phyloP scores from a whole-genome alignment of 140 eudicot species.

The Senecio squalidus region DNA sequence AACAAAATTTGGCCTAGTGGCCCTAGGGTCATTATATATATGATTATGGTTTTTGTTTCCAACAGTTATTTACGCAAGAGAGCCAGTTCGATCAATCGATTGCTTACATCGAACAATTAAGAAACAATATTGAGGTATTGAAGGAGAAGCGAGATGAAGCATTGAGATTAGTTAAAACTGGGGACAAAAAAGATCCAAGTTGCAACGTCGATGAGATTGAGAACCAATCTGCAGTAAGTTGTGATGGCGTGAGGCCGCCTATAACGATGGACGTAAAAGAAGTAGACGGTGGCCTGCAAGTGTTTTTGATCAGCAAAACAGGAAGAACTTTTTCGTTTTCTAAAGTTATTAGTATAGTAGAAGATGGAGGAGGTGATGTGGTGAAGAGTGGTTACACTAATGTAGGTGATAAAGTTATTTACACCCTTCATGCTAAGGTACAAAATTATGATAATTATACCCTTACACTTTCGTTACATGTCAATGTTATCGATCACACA shows the following conservation, averaged over 20 bases:
- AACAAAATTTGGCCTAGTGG: too few relatives aligned
- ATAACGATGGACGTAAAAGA: constrained; percentile 29
- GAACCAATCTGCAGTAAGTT: too few relatives aligned
- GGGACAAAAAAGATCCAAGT: not conserved
- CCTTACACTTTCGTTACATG: not conserved
- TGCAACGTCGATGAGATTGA: not conserved
- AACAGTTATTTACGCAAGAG: constrained; percentile 14
- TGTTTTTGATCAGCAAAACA: constrained; percentile 4
- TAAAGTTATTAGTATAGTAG: constrained; percentile 10
- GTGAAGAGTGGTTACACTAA: constrained; percentile 19
- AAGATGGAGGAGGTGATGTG: constrained; percentile 33
- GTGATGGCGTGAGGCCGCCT: too few relatives aligned
- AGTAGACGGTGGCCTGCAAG: constrained; percentile 17
- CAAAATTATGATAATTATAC: not conserved
- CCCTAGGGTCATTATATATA: not conserved
- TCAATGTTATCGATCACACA: not conserved
- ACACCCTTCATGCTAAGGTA: constrained; percentile 35
- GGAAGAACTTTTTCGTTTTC: not conserved
- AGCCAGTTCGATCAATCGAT: constrained; percentile 19
- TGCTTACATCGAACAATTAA: constrained; percentile 20
- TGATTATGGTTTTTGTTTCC: not conserved
- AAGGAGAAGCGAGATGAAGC: constrained; percentile 19
- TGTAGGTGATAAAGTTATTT: constrained; percentile 22
- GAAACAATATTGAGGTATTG: constrained; percentile 2
- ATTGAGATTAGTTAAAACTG: not conserved